Conservation (phyloP, 768 basidiomycete genomes). For the Rhizopogon vesiculosus region DNA sequence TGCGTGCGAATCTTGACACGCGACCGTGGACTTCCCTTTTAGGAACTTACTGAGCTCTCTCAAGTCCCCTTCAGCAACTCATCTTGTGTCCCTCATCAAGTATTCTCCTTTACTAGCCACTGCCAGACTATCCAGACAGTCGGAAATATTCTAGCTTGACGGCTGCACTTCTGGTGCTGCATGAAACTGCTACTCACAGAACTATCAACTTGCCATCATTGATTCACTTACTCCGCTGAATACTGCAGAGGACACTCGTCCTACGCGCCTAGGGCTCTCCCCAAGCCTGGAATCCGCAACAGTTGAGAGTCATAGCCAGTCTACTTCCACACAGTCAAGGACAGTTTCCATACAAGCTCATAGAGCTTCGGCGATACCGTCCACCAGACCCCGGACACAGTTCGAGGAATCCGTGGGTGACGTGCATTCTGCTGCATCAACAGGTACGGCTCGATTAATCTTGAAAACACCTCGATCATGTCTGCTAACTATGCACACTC, state of each 20-base stretch:
- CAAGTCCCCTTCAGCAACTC: slow-evolving; percentile 17
- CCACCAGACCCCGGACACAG: slow-evolving; percentile 58
- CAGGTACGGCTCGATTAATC: slow-evolving; percentile 16
- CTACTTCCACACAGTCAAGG: slow-evolving; percentile 25
- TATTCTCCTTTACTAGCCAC: slow-evolving; percentile 15
- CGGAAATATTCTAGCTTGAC: slow-evolving; percentile 13
- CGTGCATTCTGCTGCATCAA: slow-evolving; percentile 15
- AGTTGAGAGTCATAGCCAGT: slow-evolving; percentile 20
- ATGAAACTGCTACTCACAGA: slow-evolving; percentile 19
- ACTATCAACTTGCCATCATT: slow-evolving; percentile 46
- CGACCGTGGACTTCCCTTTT: slow-evolving; percentile 24
- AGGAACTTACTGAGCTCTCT: slow-evolving; percentile 12
- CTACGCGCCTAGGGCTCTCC: slow-evolving; percentile 35
- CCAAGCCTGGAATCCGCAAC: slow-evolving; percentile 45
- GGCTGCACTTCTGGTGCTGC: slow-evolving; percentile 17
- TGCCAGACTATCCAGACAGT: slow-evolving; percentile 12
- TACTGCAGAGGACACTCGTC: slow-evolving; percentile 51
- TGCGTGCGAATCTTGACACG: slow-evolving; percentile 13
- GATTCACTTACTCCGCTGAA: slow-evolving; percentile 58
- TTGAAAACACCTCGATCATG: slow-evolving; percentile 2
- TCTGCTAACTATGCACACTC: not conserved
- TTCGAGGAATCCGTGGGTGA: slow-evolving; percentile 49
- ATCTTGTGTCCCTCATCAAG: slow-evolving; percentile 13
- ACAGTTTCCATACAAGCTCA: slow-evolving; percentile 21
- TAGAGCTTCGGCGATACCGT: slow-evolving; percentile 44